Conservation (phyloP, 495 filamentous ascomycete genomes). For the Aspergillus cristatus region DNA sequence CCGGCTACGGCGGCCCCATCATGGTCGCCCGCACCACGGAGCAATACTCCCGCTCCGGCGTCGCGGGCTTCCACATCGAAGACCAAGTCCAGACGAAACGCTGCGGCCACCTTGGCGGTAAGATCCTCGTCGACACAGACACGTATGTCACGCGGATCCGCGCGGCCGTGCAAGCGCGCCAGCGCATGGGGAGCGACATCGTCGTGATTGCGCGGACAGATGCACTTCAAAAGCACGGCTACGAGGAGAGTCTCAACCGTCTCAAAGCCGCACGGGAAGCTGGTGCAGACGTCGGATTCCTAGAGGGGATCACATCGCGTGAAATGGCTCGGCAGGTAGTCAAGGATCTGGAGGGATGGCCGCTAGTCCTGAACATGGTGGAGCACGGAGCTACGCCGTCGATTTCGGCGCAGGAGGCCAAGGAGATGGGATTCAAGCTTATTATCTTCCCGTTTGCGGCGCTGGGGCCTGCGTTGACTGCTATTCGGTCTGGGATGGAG, state of each 20-base stretch:
- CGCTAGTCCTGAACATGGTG: slow-evolving; percentile 59
- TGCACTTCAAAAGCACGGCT: slow-evolving; percentile 50
- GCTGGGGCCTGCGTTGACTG: slow-evolving; percentile 42
- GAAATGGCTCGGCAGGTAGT: slow-evolving; percentile 30
- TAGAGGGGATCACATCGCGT: slow-evolving; percentile 36
- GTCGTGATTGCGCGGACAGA: slow-evolving; percentile 65
- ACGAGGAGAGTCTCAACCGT: slow-evolving; percentile 49
- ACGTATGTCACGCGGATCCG: slow-evolving; percentile 51
- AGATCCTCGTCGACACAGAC: slow-evolving; percentile 47
- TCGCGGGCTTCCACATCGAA: slow-evolving; percentile 65
- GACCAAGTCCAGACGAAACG: slow-evolving; percentile 64
- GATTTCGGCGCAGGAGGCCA: slow-evolving; percentile 49
- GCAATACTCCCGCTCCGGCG: slow-evolving; percentile 55
- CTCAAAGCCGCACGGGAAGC: slow-evolving; percentile 46
- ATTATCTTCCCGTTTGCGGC: slow-evolving; percentile 53
- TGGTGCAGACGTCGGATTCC: slow-evolving; percentile 57
- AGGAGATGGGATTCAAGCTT: slow-evolving; percentile 52
- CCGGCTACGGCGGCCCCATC: slow-evolving; percentile 55
- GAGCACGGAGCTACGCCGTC: slow-evolving; percentile 51
- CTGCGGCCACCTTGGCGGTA: slow-evolving; percentile 55
- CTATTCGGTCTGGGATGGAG: slow-evolving; percentile 38
- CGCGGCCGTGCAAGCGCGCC: slow-evolving; percentile 41
- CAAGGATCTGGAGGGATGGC: slow-evolving; percentile 46
- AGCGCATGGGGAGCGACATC: slow-evolving; percentile 47
- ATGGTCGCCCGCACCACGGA: slow-evolving; percentile 55